phyloP scores from a whole-genome alignment of 345 rosid species.

The Chamaenerion angustifolium region DNA sequence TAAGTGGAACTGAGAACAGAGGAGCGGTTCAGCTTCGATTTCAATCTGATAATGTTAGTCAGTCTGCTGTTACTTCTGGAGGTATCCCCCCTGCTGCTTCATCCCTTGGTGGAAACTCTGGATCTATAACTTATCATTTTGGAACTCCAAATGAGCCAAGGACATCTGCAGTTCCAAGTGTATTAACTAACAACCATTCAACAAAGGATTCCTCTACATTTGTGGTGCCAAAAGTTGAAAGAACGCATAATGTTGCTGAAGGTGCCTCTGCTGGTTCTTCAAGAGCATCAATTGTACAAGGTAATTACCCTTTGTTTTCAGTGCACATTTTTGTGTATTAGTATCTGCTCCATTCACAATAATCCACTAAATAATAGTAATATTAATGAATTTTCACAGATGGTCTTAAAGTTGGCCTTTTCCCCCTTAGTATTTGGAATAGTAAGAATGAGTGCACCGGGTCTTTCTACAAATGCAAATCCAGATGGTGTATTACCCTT shows the following conservation, averaged over 20 bases:
- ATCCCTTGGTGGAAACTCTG: constrained; percentile 20
- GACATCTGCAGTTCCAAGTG: constrained; percentile 21
- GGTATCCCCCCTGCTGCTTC: constrained; percentile 20
- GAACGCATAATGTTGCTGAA: constrained; percentile 29
- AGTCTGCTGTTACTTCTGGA: constrained; percentile 26
- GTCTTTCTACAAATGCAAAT: too few species aligned
- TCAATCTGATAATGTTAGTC: constrained; percentile 25
- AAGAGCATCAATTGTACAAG: constrained; percentile 20
- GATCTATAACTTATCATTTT: constrained; percentile 25
- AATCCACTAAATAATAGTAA: not conserved
- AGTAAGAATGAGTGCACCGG: too few species aligned
- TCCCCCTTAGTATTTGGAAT: too few species aligned
- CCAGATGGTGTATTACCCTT: too few species aligned
- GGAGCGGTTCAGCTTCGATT: constrained; percentile 19
- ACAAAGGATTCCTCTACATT: constrained; percentile 32
- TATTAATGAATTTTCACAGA: not conserved
- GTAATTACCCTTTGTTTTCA: constrained; percentile 19
- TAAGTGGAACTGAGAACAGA: constrained; percentile 26
- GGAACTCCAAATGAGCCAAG: constrained; percentile 24
- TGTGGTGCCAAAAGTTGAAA: constrained; percentile 34
- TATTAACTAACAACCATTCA: constrained; percentile 22
- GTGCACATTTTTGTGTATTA: not conserved
- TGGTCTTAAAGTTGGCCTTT: too few species aligned
- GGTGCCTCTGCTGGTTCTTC: constrained; percentile 36
- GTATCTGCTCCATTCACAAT: constrained; percentile 1